phyloP scores from a whole-genome alignment of 257 asterid genomes.

The Solanum paucissectum region DNA sequence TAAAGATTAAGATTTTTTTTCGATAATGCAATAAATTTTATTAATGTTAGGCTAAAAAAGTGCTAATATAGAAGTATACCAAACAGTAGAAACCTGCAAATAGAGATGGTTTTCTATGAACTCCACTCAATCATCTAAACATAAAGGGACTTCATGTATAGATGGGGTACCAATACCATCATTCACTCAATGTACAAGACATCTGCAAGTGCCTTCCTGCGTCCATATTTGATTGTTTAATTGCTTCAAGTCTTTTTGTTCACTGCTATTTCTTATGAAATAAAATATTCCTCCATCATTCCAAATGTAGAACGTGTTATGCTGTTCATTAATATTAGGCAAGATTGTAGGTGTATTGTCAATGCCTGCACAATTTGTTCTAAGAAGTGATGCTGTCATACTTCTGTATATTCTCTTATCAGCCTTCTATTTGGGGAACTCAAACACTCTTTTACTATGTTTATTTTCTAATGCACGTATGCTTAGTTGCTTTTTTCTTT shows the following conservation, averaged over 20 bases:
- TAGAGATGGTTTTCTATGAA: neutral
- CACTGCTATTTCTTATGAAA: no score
- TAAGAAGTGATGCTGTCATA: neutral
- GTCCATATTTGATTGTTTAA: no score
- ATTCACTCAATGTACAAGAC: neutral
- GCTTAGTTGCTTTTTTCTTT: neutral
- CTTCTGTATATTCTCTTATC: neutral
- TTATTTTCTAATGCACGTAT: neutral
- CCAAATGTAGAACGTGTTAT: neutral
- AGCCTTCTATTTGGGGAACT: neutral
- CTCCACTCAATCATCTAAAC: neutral
- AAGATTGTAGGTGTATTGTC: neutral
- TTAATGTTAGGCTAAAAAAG: neutral
- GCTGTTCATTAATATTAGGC: neutral
- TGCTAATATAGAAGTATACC: neutral
- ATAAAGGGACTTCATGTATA: neutral
- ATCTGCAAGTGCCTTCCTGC: neutral
- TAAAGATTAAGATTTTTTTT: neutral
- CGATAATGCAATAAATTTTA: neutral
- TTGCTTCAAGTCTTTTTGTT: no score
- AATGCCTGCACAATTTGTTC: neutral
- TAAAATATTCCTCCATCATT: no score
- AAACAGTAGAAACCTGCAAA: neutral
- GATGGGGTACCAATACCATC: neutral
- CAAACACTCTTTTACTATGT: neutral